Evolutionary conservation across 78 protist genomes (phyloP).

Genomic region (Creolimax fragrantissima): DNA sequence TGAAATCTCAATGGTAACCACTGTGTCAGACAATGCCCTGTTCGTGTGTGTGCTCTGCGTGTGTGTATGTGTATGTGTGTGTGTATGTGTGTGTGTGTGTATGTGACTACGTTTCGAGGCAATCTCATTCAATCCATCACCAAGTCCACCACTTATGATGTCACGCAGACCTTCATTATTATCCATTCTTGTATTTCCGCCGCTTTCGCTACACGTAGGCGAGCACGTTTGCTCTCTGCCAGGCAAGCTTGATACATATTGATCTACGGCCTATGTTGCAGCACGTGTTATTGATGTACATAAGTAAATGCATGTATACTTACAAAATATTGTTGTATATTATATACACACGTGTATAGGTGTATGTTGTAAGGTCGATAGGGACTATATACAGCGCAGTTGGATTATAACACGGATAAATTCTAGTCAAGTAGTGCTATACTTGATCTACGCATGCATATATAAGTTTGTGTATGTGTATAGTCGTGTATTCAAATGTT

Average conservation of each 20-base stretch:
- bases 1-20: no score
- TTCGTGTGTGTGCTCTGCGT: not conserved
- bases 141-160: not conserved
- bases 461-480: not conserved
- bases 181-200: not conserved
- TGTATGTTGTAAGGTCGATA: not conserved
- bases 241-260: not conserved
- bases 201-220: not conserved
- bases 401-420: not conserved
- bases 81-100: not conserved
- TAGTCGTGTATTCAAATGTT: not conserved
- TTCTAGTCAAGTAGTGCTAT: no score
- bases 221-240: not conserved
- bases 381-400: not conserved
- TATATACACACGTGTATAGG: not conserved
- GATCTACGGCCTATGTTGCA: not conserved
- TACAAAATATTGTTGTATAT: not conserved
- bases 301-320: not conserved
- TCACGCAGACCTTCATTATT: not conserved
- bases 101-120: not conserved
- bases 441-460: not conserved
- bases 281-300: not conserved
- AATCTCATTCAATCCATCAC: not conserved
- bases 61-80: not conserved
- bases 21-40: no score